These are phyloP conservation scores for Magnusiomyces paraingens DNA, from an alignment of 1,139 yeast genomes.

Conservation along the genomic window DNA sequence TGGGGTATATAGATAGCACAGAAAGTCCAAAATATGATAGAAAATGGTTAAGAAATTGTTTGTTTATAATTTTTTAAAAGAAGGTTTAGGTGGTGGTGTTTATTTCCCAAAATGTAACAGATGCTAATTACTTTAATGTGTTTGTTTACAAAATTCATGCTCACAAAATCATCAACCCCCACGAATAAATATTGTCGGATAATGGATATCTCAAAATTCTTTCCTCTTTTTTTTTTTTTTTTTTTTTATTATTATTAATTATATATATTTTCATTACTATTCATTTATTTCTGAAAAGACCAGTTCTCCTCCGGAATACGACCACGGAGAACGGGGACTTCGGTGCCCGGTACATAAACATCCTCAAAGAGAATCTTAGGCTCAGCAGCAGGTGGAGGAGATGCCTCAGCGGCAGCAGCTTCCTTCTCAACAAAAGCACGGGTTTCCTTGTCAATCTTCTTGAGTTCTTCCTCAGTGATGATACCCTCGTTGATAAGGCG, in stretches of 20 bases:
- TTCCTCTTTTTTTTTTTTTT: too few species aligned
- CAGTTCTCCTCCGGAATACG: slow-evolving; percentile 80
- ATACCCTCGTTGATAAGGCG: slow-evolving; percentile 73
- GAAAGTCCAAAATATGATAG: too few species aligned
- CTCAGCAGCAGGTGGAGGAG: slow-evolving; percentile 93
- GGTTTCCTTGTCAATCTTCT: slow-evolving; percentile 90
- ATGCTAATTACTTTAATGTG: too few species aligned
- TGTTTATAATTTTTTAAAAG: too few species aligned
- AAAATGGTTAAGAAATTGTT: too few species aligned
- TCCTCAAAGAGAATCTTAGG: slow-evolving; percentile 93
- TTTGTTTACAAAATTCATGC: too few species aligned
- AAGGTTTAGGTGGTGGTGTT: too few species aligned
- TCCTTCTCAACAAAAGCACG: slow-evolving; percentile 94
- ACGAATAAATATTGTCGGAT: too few species aligned
- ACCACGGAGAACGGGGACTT: slow-evolving; percentile 89
- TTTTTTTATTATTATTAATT: neutral
- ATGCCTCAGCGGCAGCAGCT: slow-evolving; percentile 87
- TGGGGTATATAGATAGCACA: too few species aligned
- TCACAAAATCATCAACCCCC: too few species aligned
- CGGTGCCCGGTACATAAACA: slow-evolving; percentile 92
- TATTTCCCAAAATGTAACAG: too few species aligned
- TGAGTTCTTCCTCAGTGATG: slow-evolving; percentile 91
- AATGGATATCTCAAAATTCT: too few species aligned
- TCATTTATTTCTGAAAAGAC: slow-evolving; percentile 22
- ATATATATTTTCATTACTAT: neutral